These are phyloP conservation scores for Asparagopsis taxiformis DNA, from an alignment of 31 red algal genomes.

Conservation along the genomic window DNA sequence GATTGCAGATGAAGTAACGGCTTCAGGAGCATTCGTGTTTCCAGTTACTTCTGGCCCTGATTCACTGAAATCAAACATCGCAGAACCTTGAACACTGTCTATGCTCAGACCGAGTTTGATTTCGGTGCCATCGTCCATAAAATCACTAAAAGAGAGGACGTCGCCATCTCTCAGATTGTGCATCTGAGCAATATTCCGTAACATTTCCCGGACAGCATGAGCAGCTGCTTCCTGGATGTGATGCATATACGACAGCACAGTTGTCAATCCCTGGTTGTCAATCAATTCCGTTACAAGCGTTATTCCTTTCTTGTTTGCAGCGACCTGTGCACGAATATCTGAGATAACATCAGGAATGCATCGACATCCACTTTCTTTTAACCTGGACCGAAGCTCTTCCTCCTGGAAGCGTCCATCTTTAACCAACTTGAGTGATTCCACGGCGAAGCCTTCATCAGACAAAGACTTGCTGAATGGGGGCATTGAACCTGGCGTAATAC, in stretches of 20 bases:
- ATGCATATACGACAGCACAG: slow-evolving; percentile 90
- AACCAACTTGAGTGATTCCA: slow-evolving; percentile 86
- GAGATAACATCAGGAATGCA: slow-evolving; percentile 86
- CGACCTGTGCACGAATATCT: slow-evolving; percentile 92
- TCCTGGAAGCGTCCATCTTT: slow-evolving; percentile 87
- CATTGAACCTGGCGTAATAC: slow-evolving; percentile 96
- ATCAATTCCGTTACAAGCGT: slow-evolving; percentile 71
- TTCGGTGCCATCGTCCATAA: slow-evolving; percentile 92
- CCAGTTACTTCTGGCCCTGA: slow-evolving; percentile 65
- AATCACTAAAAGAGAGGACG: slow-evolving; percentile 43
- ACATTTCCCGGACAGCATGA: slow-evolving; percentile 69
- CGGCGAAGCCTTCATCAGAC: slow-evolving; percentile 87
- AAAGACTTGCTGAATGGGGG: slow-evolving; percentile 87
- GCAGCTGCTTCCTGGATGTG: slow-evolving; percentile 85
- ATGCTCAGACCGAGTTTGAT: slow-evolving; percentile 77
- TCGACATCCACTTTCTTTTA: slow-evolving; percentile 68
- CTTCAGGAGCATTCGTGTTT: slow-evolving; percentile 93
- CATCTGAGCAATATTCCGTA: slow-evolving; percentile 31
- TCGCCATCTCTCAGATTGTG: not conserved
- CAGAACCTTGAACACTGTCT: slow-evolving; percentile 43
- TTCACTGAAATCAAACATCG: slow-evolving; percentile 88
- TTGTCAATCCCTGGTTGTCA: slow-evolving; percentile 36
- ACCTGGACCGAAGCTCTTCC: slow-evolving; percentile 25
- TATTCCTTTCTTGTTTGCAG: slow-evolving; percentile 95
- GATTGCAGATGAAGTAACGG: slow-evolving; percentile 86